Conservation (phyloP, 106 monocot species). For the Triglochin maritima region DNA sequence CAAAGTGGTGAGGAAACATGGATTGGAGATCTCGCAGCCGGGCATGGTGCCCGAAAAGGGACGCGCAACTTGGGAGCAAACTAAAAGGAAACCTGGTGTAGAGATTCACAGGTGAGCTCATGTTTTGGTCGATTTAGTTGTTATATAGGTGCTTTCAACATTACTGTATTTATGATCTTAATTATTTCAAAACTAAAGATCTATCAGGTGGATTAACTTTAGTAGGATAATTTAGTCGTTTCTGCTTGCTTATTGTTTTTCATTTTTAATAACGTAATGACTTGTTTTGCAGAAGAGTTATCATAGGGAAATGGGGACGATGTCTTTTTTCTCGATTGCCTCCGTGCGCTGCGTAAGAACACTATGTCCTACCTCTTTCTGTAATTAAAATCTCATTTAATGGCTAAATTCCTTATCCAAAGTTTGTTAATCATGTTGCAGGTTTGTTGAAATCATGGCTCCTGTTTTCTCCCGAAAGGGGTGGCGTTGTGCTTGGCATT, state of each 20-base stretch:
- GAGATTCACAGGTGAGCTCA: slow-evolving; percentile 11
- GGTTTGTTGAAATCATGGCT: slow-evolving; percentile 15
- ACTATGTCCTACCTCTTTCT: not conserved
- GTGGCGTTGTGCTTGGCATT: slow-evolving; percentile 14
- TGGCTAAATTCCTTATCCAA: not conserved
- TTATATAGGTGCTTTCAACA: no score
- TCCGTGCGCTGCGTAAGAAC: slow-evolving; percentile 15
- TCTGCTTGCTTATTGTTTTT: not conserved
- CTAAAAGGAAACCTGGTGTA: slow-evolving; percentile 1
- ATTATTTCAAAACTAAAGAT: no score
- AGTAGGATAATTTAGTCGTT: no score
- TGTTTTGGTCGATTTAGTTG: no score
- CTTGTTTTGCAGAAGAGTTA: no score
- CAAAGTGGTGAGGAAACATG: slow-evolving; percentile 9
- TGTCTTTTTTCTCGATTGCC: slow-evolving; percentile 1
- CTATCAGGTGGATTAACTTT: no score
- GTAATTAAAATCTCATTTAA: not conserved
- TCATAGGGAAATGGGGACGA: slow-evolving; percentile 2
- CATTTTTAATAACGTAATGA: no score
- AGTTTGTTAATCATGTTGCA: not conserved
- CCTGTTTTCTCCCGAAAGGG: slow-evolving; percentile 8
- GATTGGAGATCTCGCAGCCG: slow-evolving; percentile 11
- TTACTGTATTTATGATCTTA: no score
- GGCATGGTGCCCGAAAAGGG: not conserved
- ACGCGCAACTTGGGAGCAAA: not conserved